phyloP scores from a whole-genome alignment of 2,329 filamentous ascomycete genomes.

The Scortechinia acanthostroma region DNA sequence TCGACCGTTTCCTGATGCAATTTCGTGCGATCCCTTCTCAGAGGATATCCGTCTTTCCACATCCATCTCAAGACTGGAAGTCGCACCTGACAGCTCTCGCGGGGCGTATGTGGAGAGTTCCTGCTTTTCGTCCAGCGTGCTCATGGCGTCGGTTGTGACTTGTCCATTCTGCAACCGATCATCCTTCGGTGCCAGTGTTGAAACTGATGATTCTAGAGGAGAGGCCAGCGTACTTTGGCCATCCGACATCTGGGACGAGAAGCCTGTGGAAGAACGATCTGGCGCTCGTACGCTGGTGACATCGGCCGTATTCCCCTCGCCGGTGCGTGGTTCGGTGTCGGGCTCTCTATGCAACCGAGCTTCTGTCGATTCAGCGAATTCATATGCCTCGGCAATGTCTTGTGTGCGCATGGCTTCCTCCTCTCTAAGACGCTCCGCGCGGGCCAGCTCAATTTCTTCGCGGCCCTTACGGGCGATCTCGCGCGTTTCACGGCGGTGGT shows the following conservation, averaged over 20 bases:
- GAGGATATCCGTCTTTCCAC: not conserved
- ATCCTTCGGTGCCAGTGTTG: not conserved
- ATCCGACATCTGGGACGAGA: too few species aligned
- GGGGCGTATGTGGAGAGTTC: too few species aligned
- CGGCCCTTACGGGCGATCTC: constrained; percentile 50
- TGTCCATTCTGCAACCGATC: not conserved
- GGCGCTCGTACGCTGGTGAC: too few species aligned
- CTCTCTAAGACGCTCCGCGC: constrained; percentile 20
- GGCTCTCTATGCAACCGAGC: not conserved
- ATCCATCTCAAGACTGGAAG: too few species aligned
- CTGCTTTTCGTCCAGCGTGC: not conserved
- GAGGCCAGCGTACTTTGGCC: too few species aligned
- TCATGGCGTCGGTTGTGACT: too few species aligned
- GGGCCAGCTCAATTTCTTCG: constrained; percentile 32
- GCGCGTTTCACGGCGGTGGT: constrained; percentile 52
- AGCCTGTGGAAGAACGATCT: too few species aligned
- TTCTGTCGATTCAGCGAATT: too few species aligned
- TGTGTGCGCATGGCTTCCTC: constrained; percentile 10
- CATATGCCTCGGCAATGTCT: not conserved
- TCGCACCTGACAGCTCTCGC: too few species aligned
- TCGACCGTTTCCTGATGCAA: constrained; percentile 7
- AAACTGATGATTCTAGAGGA: not conserved
- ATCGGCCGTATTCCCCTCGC: not conserved
- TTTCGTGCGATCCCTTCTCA: too few species aligned
- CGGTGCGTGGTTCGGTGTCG: not conserved